phyloP scores from a whole-genome alignment of 1,139 yeast species.

The Protomyces lactucae-debilis region DNA sequence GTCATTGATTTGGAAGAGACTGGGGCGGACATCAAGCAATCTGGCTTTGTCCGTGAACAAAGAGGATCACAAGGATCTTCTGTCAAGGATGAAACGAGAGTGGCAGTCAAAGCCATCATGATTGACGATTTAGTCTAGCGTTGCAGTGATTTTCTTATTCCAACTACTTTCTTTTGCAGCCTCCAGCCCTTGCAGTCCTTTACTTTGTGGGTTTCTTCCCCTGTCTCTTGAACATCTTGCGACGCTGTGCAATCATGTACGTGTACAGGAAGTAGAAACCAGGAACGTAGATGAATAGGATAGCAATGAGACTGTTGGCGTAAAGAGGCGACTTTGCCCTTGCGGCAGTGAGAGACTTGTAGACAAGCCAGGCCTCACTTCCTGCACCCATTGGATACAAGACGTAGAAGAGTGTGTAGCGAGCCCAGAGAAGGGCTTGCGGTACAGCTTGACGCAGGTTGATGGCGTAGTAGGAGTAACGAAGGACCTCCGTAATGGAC shows the following conservation, averaged over 20 bases:
- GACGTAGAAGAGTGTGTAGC: slow-evolving; percentile 60
- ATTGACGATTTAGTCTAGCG: not conserved
- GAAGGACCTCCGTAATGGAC: slow-evolving; percentile 82
- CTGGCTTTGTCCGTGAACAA: not conserved
- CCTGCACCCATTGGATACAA: slow-evolving; percentile 89
- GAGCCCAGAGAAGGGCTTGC: slow-evolving; percentile 56
- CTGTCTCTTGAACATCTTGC: slow-evolving; percentile 27
- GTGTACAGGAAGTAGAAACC: slow-evolving; percentile 80
- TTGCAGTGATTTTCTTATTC: not conserved
- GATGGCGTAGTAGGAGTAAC: slow-evolving; percentile 77
- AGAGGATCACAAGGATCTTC: not conserved
- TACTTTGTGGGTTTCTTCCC: slow-evolving; percentile 18
- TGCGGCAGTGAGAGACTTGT: slow-evolving; percentile 60
- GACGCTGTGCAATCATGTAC: slow-evolving; percentile 74
- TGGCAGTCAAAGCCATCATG: not conserved
- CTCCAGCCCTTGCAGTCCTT: not conserved
- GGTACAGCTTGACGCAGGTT: slow-evolving; percentile 62
- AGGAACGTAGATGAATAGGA: slow-evolving; percentile 46
- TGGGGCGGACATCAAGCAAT: not conserved
- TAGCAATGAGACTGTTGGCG: slow-evolving; percentile 52
- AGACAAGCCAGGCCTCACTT: slow-evolving; percentile 69
- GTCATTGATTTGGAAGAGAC: not conserved
- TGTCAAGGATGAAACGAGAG: not conserved
- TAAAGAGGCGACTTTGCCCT: slow-evolving; percentile 50
- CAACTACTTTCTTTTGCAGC: not conserved